Base-by-base conservation (phyloP, 2,329 filamentous ascomycete genomes). In the Paraphoma sp. region DNA sequence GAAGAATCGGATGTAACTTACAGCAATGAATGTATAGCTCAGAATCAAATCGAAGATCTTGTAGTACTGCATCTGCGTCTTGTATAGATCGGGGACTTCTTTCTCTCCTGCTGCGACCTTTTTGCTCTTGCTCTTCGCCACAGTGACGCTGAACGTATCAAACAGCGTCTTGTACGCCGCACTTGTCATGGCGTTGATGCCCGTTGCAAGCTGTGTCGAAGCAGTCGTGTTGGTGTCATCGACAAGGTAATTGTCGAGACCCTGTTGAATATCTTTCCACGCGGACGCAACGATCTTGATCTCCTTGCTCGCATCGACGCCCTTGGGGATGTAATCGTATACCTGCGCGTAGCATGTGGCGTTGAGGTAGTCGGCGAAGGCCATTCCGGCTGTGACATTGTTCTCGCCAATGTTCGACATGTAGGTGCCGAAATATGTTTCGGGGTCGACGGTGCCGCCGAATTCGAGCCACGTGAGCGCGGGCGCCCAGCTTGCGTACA, bases 31-130 rank as follows among this genome's bases (percentile, higher is more conserved):
- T 0, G 54, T 56, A 40, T 62, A 59, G 14, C 52, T 42, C 30
- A 57, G 16, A 16, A 75, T 71, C n/a, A 78, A 51, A 8, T 70
- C 60, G 48, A 72, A 71, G 8, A 73, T 59, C 0, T 52, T 42
- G 31, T 60, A 54, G 18, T 70, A 71, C 12, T 54, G 44, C 1
- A 51, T 12, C 14, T 60, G 31, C 11, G 55, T 38, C 14, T 43
- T 48, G 3, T 45, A 30, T 16, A 54, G 47, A 48, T 60, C 51
- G 11, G 50, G 17, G 31, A 51, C 54, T 2, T 31, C 46, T 6
- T 36, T 36, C 33, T 36, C 33, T 3, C 33, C 33, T 6, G 33
- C 14, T 12, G 48, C 42, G 5, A 45, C 47, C 1, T 44, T 49
- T 36, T 55, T 48, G 8, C 45, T 47, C 43, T 62, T 62, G 33